Evolutionary conservation across 495 filamentous ascomycete genomes (phyloP), one percentile per base, ranked within the genome.

Genomic region (Aspergillus egyptiacus): DNA sequence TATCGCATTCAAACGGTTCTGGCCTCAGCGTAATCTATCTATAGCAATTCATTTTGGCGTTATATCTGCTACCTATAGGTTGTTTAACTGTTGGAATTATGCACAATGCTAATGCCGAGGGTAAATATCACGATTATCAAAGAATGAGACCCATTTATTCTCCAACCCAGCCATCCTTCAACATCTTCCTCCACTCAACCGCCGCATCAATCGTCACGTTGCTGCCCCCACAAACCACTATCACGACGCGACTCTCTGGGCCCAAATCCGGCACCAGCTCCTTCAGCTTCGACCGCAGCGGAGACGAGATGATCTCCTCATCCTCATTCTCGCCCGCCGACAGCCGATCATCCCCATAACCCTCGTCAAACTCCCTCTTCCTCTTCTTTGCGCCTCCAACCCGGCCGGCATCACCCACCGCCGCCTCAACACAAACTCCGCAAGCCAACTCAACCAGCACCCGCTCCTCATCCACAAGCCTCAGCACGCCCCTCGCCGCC

Each of bases 161-260:
- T 24, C 17, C 48, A 18, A 15, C 28, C 71, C 69, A 74, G 4
- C 69, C 71, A 36, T 71, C 60, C 14, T 59, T 53, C 50, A 74
- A 38, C 60, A 69, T 55, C 68, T 75, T 65, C 58, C 73, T 72
- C 66, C 85, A 97, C 41, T 65, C 66, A 35, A 67, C 69, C 56
- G 95, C 63, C 60, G 82, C 78, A 15, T 85, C 80, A 20, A 85
- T 65, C 3, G 80, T 84, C 36, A 90, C 78, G 64, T 86, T 86
- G 35, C 76, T 82, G 7, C 91, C 91, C 0, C 91, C 91, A 62
- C 91, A 97, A 18, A 96, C 79, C 19, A 95, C 72, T 44, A 97
- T 72, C 5, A 96, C 89, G 22, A 97, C 78, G 51, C 86, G 86
- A 54, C 77, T 84, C 37, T 75, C 67, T 25, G 65, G 61, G 58